Percentiles rank a stretch among this genome's conserved stretches.
Conservation (phyloP, 345 rosid genomes). For the Carallia brachiata region DNA sequence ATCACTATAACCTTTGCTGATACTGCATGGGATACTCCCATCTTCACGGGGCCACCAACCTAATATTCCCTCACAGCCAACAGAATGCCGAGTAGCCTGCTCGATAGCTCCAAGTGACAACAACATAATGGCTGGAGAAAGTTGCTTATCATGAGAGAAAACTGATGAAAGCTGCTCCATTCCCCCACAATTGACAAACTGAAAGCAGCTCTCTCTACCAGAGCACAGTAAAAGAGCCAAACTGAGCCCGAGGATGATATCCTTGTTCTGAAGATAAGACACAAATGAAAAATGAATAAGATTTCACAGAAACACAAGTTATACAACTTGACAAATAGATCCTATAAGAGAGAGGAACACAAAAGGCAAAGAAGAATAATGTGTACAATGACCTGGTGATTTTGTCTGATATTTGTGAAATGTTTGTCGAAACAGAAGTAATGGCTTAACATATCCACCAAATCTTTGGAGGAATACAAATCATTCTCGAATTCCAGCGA, state of each 20-base stretch:
- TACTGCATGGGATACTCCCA: conserved; percentile 63
- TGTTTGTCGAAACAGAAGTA: conserved; percentile 44
- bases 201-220: conserved; percentile 90
- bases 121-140: conserved; percentile 54
- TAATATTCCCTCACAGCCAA: conserved; percentile 89
- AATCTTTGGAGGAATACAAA: conserved; percentile 55
- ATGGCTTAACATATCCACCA: conserved; percentile 58
- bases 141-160: conserved; percentile 44
- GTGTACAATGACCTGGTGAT: conserved; percentile 29
- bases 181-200: conserved; percentile 77
- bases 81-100: conserved; percentile 84
- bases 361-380: background rate
- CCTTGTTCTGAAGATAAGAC: conserved; percentile 58
- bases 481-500: conserved; percentile 56
- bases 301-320: conserved; percentile 4
- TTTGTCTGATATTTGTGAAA: conserved; percentile 39
- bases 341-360: background rate
- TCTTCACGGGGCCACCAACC: conserved; percentile 99
- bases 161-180: conserved; percentile 64
- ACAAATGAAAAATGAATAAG: conserved; percentile 20
- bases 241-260: conserved; percentile 66
- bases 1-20: conserved; percentile 74
- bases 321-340: background rate
- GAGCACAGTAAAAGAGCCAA: conserved; percentile 77
- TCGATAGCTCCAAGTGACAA: conserved; percentile 77